Evolutionary conservation across 371 early-diverging fungal species (phyloP), one percentile per base, ranked within the genome.

Genomic region (Fennellomyces sp.): DNA sequence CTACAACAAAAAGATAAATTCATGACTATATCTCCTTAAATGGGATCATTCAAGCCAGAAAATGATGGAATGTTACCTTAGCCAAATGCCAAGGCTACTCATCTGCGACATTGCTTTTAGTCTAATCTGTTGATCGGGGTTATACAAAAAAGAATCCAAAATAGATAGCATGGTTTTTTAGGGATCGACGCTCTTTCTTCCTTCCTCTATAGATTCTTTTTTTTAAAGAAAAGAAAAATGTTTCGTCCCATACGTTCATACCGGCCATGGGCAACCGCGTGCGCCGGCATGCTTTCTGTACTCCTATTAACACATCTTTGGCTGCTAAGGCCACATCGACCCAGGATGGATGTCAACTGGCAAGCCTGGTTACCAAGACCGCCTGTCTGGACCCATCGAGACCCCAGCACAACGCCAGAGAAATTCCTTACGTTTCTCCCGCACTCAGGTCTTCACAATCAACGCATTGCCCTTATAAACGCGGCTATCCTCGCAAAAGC

Each of bases 361-460:
- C 45, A 45, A 45, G 4, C 45, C 5, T 45, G 45, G 45, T 3
- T 45, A 45, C 45, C 23, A 45, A 45, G 45, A 45, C 45, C 45
- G 45, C 45, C 7, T 12, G 19, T 12, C 0, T 45, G 45, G 45
- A 45, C 45, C 3, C 45, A 21, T 45, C 52, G 52, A n/a, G 52
- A 52, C 52, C 35, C 17, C 1, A 5, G 19, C 8, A 35, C n/a
- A 26, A 26, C 26, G 11, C 13, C 26, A 54, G 35, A 35, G 23
- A 76, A 75, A 28, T 87, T 69, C 35, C 51, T 87, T 4, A 73
- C 82, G 1, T 87, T 73, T 63, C 54, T 83, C 15, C 87, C 87
- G 21, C 87, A 87, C 61, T 83, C 82, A 15, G 87, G 87, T 12
- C 72, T 85, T 36, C 80, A 83, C 50, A 85, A 84, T 39, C 87